Percentiles rank a stretch among this genome's conserved stretches.
Evolutionary conservation across 2,329 filamentous ascomycete species (phyloP).

Genomic region (Aspergillus sp.): DNA sequence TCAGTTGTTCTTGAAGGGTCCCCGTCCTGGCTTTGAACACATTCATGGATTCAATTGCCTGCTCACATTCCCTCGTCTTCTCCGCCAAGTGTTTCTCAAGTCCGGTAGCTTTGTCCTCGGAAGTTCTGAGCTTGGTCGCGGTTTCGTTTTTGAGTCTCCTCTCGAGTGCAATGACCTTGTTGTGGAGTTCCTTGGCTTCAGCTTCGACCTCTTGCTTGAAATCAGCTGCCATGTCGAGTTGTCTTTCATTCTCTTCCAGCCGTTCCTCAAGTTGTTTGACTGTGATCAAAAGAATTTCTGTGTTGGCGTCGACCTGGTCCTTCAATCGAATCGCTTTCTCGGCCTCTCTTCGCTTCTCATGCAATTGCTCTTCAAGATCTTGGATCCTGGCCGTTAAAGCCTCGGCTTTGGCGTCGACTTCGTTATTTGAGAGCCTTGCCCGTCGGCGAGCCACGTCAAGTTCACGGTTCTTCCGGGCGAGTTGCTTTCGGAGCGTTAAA

Average conservation of each 20-base stretch:
- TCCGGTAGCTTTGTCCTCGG: not conserved
- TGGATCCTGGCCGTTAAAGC: conserved; percentile 9
- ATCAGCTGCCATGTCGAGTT: not conserved
- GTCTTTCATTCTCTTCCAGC: not conserved
- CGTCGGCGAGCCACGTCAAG: conserved; percentile 3
- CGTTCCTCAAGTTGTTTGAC: not conserved
- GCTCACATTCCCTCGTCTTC: too few species aligned
- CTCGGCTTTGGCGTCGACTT: conserved; percentile 5
- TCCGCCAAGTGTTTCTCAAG: too few species aligned
- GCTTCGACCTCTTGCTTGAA: not conserved
- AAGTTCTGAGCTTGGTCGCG: not conserved
- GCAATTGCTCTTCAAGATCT: conserved; percentile 18
- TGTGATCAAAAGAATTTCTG: not conserved
- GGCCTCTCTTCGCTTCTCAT: not conserved
- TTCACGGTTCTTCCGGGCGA: conserved; percentile 9
- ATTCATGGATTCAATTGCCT: too few species aligned
- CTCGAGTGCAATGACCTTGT: not conserved
- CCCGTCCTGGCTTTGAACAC: too few species aligned
- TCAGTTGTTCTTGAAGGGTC: too few species aligned
- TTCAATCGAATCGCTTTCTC: conserved; percentile 13
- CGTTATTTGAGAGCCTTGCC: conserved; percentile 3
- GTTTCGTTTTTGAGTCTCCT: not conserved
- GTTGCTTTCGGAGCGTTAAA: conserved; percentile 6
- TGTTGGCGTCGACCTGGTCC: not conserved
- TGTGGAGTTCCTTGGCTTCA: not conserved